Evolutionary conservation across 2,329 filamentous ascomycete species (phyloP).

Genomic region (Stemphylium vesicarium): DNA sequence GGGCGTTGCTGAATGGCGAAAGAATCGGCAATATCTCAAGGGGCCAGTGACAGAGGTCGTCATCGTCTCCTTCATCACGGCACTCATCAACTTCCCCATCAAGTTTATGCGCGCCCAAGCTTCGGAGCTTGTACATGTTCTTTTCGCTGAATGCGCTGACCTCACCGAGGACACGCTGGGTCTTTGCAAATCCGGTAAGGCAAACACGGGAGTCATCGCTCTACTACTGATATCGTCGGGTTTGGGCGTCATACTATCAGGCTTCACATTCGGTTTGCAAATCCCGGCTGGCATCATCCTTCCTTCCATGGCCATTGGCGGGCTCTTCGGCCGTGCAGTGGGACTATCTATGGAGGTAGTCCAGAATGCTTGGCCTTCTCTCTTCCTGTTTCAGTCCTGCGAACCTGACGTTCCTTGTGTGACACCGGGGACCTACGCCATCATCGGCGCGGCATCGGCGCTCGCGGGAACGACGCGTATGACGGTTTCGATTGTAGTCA

Average conservation of each 20-base stretch:
- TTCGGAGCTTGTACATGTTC: constrained; percentile 86
- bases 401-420: constrained; percentile 87
- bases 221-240: constrained; percentile 81
- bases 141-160: constrained; percentile 89
- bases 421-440: constrained; percentile 93
- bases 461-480: constrained; percentile 92
- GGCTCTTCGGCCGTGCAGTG: constrained; percentile 84
- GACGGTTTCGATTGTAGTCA: constrained; percentile 98
- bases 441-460: constrained; percentile 93
- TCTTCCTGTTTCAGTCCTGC: constrained; percentile 79
- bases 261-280: constrained; percentile 90
- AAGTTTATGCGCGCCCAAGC: constrained; percentile 94
- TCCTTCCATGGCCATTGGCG: constrained; percentile 94
- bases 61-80: constrained; percentile 79
- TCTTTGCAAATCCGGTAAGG: constrained; percentile 85
- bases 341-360: constrained; percentile 90
- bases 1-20: constrained; percentile 81
- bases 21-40: constrained; percentile 68
- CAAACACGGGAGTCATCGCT: constrained; percentile 80
- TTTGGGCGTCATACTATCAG: constrained; percentile 83
- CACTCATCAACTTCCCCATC: constrained; percentile 92
- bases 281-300: constrained; percentile 95
- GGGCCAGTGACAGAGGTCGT: constrained; percentile 81
- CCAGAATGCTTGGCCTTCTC: constrained; percentile 78
- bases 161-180: constrained; percentile 85